These are phyloP conservation scores for Neophaeococcomyces aloes DNA, from an alignment of 2,329 filamentous ascomycete genomes.

Conservation along the genomic window DNA sequence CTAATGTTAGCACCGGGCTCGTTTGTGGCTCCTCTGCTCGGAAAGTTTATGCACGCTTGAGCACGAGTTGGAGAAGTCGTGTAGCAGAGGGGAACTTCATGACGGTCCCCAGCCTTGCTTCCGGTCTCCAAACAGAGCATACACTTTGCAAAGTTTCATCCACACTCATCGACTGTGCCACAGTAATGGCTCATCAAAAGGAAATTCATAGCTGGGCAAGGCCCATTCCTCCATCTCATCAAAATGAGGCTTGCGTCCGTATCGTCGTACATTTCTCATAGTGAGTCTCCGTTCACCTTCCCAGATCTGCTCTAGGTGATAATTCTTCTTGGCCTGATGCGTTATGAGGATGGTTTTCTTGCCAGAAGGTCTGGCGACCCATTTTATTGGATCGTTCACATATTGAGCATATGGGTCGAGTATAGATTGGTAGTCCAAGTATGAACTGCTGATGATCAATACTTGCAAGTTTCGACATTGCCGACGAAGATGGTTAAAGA, in stretches of 20 bases:
- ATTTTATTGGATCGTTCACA: constrained; percentile 19
- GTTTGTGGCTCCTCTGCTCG: too few species aligned
- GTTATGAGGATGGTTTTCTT: constrained; percentile 19
- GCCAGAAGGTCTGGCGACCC: constrained; percentile 16
- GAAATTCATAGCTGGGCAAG: constrained; percentile 6
- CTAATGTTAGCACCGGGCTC: not conserved
- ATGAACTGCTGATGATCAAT: constrained; percentile 11
- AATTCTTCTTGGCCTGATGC: constrained; percentile 16
- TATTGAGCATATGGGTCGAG: not conserved
- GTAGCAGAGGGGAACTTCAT: too few species aligned
- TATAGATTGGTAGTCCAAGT: constrained; percentile 1
- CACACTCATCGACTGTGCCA: not conserved
- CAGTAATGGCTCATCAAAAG: constrained; percentile 2
- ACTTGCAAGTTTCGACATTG: constrained; percentile 16
- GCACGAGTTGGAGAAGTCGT: too few species aligned
- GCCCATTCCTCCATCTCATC: constrained; percentile 4
- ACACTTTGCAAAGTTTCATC: too few species aligned
- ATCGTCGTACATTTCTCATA: constrained; percentile 5
- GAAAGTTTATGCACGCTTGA: too few species aligned
- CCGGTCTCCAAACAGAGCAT: too few species aligned
- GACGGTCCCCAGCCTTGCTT: too few species aligned
- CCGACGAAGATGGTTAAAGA: constrained; percentile 18
- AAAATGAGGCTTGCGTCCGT: constrained; percentile 1
- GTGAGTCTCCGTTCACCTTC: constrained; percentile 16
- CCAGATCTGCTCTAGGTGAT: constrained; percentile 21